Conservation (phyloP, 2,329 filamentous ascomycete species). For the Calonectria leucothoes region DNA sequence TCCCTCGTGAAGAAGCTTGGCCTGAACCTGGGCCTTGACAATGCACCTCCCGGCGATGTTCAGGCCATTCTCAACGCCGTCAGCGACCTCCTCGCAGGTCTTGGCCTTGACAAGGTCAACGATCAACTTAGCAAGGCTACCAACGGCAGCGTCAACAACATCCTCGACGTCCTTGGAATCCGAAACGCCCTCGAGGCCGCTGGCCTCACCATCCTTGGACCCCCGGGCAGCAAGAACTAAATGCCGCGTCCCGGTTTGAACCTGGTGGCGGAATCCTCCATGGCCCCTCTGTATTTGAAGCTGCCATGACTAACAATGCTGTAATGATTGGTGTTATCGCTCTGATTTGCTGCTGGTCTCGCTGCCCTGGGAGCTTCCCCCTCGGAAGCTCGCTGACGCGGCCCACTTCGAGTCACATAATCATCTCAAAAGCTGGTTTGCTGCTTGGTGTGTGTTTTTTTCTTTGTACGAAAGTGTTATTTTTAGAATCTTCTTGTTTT, state of each 20-base stretch:
- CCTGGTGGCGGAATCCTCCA: not conserved
- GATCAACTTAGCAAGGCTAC: not conserved
- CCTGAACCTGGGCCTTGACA: not conserved
- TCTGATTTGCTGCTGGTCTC: not conserved
- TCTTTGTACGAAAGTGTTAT: not conserved
- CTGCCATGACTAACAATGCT: not conserved
- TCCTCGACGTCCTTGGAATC: not conserved
- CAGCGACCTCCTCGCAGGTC: not conserved
- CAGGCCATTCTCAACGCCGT: not conserved
- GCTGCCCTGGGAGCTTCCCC: not conserved
- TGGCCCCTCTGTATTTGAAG: not conserved
- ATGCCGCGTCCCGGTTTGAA: not conserved
- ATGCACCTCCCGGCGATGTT: not conserved
- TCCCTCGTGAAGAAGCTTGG: not conserved
- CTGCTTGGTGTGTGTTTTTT: no score
- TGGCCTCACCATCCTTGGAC: not conserved
- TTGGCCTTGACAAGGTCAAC: not conserved
- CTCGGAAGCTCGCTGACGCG: not conserved
- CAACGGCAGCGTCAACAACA: not conserved
- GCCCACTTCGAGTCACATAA: conserved; percentile 7
- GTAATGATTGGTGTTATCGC: not conserved
- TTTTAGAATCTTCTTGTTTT: not conserved
- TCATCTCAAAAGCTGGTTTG: not conserved
- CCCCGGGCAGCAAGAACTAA: not conserved
- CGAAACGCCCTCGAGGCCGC: not conserved